Evolutionary conservation across 2,329 filamentous ascomycete genomes (phyloP), one percentile per base, ranked within the genome.

Genomic region (Curvularia lunata): DNA sequence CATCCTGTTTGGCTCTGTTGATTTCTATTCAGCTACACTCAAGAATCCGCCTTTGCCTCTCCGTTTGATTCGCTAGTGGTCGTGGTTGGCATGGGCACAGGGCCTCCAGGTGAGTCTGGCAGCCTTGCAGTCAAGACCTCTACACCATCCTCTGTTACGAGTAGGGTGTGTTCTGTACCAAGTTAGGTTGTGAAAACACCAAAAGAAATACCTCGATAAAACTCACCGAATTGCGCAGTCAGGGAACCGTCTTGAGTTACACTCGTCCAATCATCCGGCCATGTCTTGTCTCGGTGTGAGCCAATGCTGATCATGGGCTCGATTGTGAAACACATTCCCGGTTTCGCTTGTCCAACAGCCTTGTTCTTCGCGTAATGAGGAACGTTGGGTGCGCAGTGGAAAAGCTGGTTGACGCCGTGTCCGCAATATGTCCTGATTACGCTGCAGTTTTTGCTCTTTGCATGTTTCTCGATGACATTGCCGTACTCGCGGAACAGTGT

Each of bases 331-430:
- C 92, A 97, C 92, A 98, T 97, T 52, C 95, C 95, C 0, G 91
- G 89, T 81, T 97, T 97, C 59, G 93, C 95, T 68, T 91, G 88
- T 48, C 95, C 95, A 1, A 97, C 90, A 0, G 94, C 92, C 85
- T 98, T 99, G 81, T 98, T 99, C 84, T 97, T 98, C 56, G 89
- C 94, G 73, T 99, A 99, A 78, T 99, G 95, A 5, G 95, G 95
- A 51, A 99, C 89, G 74, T 96, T 98, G 1, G 95, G 95, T 27
- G 93, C 87, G 75, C 88, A 91, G 79, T 99, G 95, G 84, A 99
- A 99, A 42, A 96, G 83, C 64, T 87, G 89, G 79, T 97, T 96
- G 79, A 98, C 91, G 63, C 94, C 95, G 75, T 99, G 95, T 23
- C 95, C 95, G 72, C 94, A 97, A 77, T 99, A 99, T 2, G 92